phyloP scores from a whole-genome alignment of 768 basidiomycete genomes.

The Nevesoporus exiguus region DNA sequence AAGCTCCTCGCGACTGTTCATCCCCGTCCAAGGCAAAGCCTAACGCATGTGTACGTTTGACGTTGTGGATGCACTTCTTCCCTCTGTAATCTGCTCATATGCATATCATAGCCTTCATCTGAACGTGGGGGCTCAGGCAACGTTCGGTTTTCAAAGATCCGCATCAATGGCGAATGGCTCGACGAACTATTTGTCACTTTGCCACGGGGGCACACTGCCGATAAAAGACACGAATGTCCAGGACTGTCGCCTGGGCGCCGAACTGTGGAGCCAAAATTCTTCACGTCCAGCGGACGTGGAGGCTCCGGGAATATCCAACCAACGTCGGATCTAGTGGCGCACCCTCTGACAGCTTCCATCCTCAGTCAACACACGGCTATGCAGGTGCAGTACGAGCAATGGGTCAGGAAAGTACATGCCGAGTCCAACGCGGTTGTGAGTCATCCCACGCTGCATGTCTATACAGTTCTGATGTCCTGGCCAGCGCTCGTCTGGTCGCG shows the following conservation, averaged over 20 bases:
- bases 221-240: not conserved
- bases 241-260: not conserved
- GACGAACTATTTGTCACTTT: not conserved
- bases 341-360: constrained; percentile 27
- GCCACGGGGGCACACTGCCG: not conserved
- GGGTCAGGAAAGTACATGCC: constrained; percentile 10
- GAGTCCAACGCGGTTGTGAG: constrained; percentile 21
- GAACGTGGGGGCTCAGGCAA: constrained; percentile 27
- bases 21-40: constrained; percentile 4
- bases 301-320: constrained; percentile 25
- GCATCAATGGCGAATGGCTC: not conserved
- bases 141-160: constrained; percentile 4
- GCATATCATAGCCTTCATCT: constrained; percentile 10
- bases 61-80: not conserved
- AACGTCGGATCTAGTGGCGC: not conserved
- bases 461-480: not conserved
- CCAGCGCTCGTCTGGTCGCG: constrained; percentile 27
- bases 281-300: constrained; percentile 24
- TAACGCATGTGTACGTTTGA: constrained; percentile 15
- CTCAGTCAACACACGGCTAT: constrained; percentile 15
- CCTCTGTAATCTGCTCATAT: not conserved
- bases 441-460: not conserved
- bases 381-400: constrained; percentile 16
- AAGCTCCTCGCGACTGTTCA: not conserved
- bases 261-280: not conserved